These are phyloP conservation scores for Diospyros kaki DNA, from an alignment of 148 eudicot genomes.

Conservation along the genomic window DNA sequence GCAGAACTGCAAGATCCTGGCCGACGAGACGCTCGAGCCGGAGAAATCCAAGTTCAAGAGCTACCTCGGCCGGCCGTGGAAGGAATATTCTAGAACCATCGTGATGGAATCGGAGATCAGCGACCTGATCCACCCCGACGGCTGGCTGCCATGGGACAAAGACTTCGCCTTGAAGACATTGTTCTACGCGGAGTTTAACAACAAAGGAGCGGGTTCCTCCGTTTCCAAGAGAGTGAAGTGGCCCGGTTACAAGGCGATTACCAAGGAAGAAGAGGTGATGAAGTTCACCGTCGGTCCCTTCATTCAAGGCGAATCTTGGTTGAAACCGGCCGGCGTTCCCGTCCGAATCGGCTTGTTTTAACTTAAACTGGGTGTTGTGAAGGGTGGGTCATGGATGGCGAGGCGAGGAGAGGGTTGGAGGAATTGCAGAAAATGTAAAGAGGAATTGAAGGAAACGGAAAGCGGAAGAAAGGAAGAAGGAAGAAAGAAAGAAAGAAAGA, in stretches of 20 bases:
- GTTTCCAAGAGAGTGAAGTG: conserved; percentile 53
- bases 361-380: neutral
- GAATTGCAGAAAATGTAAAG: no score
- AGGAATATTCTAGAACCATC: conserved; percentile 60
- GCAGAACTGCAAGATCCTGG: conserved; percentile 51
- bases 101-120: conserved; percentile 60
- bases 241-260: conserved; percentile 54
- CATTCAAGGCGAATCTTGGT: conserved; percentile 50
- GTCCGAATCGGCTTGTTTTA: conserved; percentile 19
- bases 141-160: conserved; percentile 58
- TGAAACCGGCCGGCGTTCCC: conserved; percentile 18
- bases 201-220: conserved; percentile 54
- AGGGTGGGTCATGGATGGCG: no score
- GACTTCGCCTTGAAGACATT: conserved; percentile 52
- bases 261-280: conserved; percentile 41
- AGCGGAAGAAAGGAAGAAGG: no score
- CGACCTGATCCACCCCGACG: conserved; percentile 56
- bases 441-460: no score
- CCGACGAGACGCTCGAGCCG: conserved; percentile 37
- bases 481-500: no score
- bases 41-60: conserved; percentile 37
- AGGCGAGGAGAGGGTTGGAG: no score
- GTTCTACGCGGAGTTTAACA: conserved; percentile 57
- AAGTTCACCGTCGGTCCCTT: conserved; percentile 51
- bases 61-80: conserved; percentile 78